Conservation (phyloP, 2,329 filamentous ascomycete species). For the Chaetothyriales sp. region DNA sequence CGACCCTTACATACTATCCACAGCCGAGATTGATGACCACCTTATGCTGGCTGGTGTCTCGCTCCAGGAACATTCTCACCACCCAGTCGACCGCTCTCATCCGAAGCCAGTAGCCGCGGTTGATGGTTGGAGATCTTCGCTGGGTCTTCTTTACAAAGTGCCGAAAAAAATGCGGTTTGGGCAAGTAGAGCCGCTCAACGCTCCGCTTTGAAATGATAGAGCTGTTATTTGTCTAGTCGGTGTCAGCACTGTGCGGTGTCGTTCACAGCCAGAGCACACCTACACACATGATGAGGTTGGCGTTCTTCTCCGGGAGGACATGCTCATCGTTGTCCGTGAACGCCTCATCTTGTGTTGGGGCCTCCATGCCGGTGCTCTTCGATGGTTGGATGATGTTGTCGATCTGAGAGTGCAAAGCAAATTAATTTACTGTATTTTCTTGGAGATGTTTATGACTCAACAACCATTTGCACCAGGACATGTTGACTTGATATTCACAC, state of each 20-base stretch:
- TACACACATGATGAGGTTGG: slow-evolving; percentile 41
- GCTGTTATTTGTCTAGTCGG: slow-evolving; percentile 62
- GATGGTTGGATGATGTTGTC: not conserved
- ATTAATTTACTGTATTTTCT: not conserved
- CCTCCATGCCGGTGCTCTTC: not conserved
- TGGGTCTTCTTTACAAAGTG: slow-evolving; percentile 77
- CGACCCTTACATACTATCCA: slow-evolving; percentile 16
- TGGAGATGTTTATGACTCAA: not conserved
- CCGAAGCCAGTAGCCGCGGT: slow-evolving; percentile 74
- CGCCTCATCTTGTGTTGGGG: not conserved
- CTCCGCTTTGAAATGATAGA: slow-evolving; percentile 86
- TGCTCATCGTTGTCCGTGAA: slow-evolving; percentile 7
- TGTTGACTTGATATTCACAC: not conserved
- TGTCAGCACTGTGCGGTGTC: not conserved
- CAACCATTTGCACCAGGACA: not conserved
- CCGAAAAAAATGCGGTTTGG: slow-evolving; percentile 70
- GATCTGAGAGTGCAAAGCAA: not conserved
- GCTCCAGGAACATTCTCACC: slow-evolving; percentile 57
- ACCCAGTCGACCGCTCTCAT: slow-evolving; percentile 67
- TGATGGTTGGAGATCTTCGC: slow-evolving; percentile 73
- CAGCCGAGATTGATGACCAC: slow-evolving; percentile 17
- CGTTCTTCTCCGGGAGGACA: slow-evolving; percentile 25
- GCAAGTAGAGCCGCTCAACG: slow-evolving; percentile 76
- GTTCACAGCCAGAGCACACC: slow-evolving; percentile 16
- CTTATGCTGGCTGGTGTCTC: slow-evolving; percentile 24